Conservation (phyloP, 768 basidiomycete genomes). For the Russula sp. region DNA sequence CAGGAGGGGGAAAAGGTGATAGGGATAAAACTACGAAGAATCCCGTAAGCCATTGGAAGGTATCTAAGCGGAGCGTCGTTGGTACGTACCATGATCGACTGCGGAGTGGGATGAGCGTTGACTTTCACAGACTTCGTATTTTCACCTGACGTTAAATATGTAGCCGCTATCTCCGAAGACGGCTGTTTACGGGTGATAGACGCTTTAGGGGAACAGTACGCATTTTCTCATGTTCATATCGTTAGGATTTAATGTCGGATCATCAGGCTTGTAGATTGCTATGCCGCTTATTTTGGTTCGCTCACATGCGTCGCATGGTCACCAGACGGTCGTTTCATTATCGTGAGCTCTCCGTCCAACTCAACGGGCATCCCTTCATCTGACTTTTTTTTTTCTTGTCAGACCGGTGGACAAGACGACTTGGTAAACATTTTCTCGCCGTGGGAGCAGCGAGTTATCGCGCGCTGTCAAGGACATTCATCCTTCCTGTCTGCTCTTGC, state of each 20-base stretch:
- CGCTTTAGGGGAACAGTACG: conserved; percentile 77
- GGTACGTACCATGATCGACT: conserved; percentile 38
- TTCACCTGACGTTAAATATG: conserved; percentile 86
- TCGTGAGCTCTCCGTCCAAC: conserved; percentile 41
- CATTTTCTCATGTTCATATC: conserved; percentile 1
- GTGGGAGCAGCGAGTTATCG: conserved; percentile 89
- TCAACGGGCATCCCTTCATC: background rate
- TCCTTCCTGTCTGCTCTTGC: conserved; percentile 87
- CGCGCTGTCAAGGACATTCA: conserved; percentile 94
- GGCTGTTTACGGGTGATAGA: conserved; percentile 90
- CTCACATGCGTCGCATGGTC: conserved; percentile 91
- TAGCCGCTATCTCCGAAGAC: conserved; percentile 89
- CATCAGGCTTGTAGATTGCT: conserved; percentile 82
- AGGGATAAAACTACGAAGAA: conserved; percentile 74
- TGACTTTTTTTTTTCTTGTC: conserved; percentile 1
- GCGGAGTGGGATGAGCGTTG: conserved; percentile 3
- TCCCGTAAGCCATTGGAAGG: conserved; percentile 85
- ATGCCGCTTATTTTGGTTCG: conserved; percentile 90
- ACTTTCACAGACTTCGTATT: conserved; percentile 69
- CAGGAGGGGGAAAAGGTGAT: conserved; percentile 30
- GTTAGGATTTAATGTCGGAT: background rate
- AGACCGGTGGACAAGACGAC: conserved; percentile 98
- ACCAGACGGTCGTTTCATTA: conserved; percentile 88
- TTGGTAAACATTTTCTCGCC: conserved; percentile 91
- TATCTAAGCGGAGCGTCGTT: conserved; percentile 63